A percentile compares a stretch with the other conserved stretches of the same genome.
Conservation (phyloP, 2,329 filamentous ascomycete species). For the Talaromyces rugulosus region DNA sequence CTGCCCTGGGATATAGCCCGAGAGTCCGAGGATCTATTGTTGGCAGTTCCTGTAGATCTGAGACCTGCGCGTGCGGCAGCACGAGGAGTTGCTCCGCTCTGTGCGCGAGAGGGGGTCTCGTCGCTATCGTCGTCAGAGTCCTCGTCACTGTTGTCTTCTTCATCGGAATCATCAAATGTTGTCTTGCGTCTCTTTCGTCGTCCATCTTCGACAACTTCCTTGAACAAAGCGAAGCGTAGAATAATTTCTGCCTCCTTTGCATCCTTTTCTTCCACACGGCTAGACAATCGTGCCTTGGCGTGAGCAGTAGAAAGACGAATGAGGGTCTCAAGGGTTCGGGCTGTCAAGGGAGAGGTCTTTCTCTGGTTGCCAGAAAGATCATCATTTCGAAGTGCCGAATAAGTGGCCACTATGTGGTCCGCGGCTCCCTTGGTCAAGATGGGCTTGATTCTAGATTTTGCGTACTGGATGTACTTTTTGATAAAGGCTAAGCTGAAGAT, state of each 20-base stretch:
- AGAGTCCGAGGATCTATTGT: constrained; percentile 42
- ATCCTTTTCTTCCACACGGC: constrained; percentile 82
- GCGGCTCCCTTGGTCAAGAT: constrained; percentile 85
- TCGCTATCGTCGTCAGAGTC: constrained; percentile 24
- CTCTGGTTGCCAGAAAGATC: constrained; percentile 92
- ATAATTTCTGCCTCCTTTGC: constrained; percentile 84
- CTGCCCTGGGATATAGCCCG: constrained; percentile 50
- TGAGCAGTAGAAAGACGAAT: constrained; percentile 96
- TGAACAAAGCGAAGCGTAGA: constrained; percentile 91
- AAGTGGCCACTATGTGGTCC: constrained; percentile 85
- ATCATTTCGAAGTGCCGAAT: constrained; percentile 90
- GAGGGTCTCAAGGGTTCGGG: constrained; percentile 94
- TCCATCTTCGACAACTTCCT: constrained; percentile 77
- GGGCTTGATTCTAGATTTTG: constrained; percentile 86
- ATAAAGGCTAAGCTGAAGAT: constrained; percentile 96
- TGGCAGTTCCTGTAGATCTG: constrained; percentile 31
- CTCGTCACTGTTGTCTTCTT: constrained; percentile 50
- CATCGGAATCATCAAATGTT: constrained; percentile 58
- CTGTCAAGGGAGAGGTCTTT: constrained; percentile 90
- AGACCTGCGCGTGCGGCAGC: constrained; percentile 29
- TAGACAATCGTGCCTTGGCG: constrained; percentile 85
- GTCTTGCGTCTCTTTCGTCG: constrained; percentile 79
- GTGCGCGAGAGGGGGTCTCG: constrained; percentile 21
- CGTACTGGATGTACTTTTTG: constrained; percentile 99
- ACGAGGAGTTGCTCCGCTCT: constrained; percentile 27